These are phyloP conservation scores for Astrephomene gubernaculifera DNA, from an alignment of 139 green algal species.

Conservation along the genomic window DNA sequence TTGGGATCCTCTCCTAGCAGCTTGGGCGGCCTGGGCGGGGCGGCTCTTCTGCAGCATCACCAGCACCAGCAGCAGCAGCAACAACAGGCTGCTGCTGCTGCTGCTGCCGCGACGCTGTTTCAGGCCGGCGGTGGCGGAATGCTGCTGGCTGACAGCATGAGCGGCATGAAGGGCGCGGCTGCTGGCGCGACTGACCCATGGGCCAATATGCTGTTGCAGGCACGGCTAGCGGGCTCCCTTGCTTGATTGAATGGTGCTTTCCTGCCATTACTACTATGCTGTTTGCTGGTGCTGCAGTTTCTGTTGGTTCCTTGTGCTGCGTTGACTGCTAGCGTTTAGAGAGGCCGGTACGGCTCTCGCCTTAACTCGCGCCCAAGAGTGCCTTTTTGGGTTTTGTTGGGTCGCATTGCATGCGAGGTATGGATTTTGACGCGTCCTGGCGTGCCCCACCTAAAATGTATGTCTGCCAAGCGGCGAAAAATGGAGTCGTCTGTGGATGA, in stretches of 20 bases:
- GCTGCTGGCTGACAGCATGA: background rate
- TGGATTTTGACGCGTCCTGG: too few relatives aligned
- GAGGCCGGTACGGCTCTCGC: background rate
- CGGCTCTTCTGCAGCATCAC: background rate
- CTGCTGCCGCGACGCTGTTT: background rate
- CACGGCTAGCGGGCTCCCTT: slow-evolving; percentile 9
- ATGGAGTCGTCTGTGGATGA: too few relatives aligned
- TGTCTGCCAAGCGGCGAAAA: too few relatives aligned
- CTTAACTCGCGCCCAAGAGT: background rate
- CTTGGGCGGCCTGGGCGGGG: background rate
- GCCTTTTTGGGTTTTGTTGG: background rate
- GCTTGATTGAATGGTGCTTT: background rate
- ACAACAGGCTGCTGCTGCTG: background rate
- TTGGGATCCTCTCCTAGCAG: background rate
- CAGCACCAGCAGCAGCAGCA: slow-evolving; percentile 40
- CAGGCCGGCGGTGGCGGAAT: slow-evolving; percentile 9
- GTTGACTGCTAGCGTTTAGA: background rate
- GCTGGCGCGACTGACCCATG: background rate
- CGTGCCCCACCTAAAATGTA: too few relatives aligned
- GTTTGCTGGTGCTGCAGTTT: background rate
- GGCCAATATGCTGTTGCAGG: slow-evolving; percentile 8
- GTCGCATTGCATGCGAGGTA: background rate
- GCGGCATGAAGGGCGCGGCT: background rate
- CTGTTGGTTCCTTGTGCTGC: background rate
- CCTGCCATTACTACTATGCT: background rate